phyloP scores from a whole-genome alignment of 495 filamentous ascomycete genomes.

The Bacidia rubella region DNA sequence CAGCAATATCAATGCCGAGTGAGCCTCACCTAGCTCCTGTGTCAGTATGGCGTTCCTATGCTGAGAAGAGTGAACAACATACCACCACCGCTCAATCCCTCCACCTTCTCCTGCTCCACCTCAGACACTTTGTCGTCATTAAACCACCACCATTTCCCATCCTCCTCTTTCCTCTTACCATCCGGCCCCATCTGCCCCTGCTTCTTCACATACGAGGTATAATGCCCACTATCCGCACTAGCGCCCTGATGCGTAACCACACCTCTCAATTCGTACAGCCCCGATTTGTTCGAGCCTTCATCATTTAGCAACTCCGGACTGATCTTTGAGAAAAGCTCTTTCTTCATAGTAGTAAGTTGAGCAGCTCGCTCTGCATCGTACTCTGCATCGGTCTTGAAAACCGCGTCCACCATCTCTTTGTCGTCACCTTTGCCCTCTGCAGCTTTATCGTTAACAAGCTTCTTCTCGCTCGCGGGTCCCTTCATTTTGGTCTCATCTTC shows the following conservation, averaged over 20 bases:
- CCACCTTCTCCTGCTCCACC: slow-evolving; percentile 82
- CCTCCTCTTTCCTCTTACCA: slow-evolving; percentile 60
- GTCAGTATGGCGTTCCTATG: neutral
- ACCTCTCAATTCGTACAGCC: slow-evolving; percentile 85
- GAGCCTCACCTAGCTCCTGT: slow-evolving; percentile 54
- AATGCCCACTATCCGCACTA: slow-evolving; percentile 94
- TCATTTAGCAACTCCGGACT: slow-evolving; percentile 57
- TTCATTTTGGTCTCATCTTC: slow-evolving; percentile 38
- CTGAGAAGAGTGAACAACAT: slow-evolving; percentile 27
- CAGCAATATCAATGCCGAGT: slow-evolving; percentile 85
- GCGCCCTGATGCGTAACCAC: slow-evolving; percentile 97
- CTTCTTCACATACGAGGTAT: slow-evolving; percentile 96
- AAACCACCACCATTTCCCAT: slow-evolving; percentile 99
- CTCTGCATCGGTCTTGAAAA: slow-evolving; percentile 84
- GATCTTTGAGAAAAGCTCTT: slow-evolving; percentile 66
- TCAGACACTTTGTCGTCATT: slow-evolving; percentile 96
- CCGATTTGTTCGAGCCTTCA: slow-evolving; percentile 75
- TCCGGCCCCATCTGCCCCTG: slow-evolving; percentile 48
- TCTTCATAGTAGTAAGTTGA: slow-evolving; percentile 61
- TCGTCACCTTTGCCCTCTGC: slow-evolving; percentile 43
- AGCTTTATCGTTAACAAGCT: slow-evolving; percentile 35
- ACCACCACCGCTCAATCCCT: slow-evolving; percentile 81
- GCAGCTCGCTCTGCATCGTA: slow-evolving; percentile 72
- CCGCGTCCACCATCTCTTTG: slow-evolving; percentile 55
- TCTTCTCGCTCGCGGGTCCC: slow-evolving; percentile 37